Conservation (phyloP, 352 stramenopile genomes). For the Peronospora destructor region DNA sequence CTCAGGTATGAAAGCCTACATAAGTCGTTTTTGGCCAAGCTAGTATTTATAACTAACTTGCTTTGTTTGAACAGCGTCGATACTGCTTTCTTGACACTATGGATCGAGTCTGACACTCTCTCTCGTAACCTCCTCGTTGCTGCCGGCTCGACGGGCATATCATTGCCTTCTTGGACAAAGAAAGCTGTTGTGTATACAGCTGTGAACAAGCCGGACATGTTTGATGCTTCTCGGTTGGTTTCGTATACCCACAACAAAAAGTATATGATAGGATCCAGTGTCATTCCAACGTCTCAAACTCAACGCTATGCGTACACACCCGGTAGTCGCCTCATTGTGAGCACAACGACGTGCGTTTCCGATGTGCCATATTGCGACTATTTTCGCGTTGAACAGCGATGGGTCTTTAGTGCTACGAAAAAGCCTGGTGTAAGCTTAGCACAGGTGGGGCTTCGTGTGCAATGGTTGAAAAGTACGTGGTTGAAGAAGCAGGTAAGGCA, state of each 20-base stretch:
- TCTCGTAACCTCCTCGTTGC: slow-evolving; percentile 36
- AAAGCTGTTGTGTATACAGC: slow-evolving; percentile 43
- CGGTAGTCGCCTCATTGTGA: slow-evolving; percentile 50
- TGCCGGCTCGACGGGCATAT: slow-evolving; percentile 53
- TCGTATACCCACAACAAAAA: slow-evolving; percentile 84
- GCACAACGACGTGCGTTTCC: slow-evolving; percentile 61
- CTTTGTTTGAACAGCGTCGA: slow-evolving; percentile 39
- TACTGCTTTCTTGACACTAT: slow-evolving; percentile 51
- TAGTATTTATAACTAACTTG: slow-evolving; percentile 1
- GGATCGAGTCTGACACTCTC: slow-evolving; percentile 55
- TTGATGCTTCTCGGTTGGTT: slow-evolving; percentile 50
- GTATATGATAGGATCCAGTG: slow-evolving; percentile 78
- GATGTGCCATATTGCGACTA: slow-evolving; percentile 84
- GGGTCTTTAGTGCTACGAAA: slow-evolving; percentile 65
- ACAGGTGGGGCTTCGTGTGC: slow-evolving; percentile 63
- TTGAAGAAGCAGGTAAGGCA: slow-evolving; percentile 74
- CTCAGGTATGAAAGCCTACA: slow-evolving; percentile 49
- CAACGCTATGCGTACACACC: slow-evolving; percentile 57
- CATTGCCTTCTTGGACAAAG: slow-evolving; percentile 45
- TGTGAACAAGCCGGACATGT: slow-evolving; percentile 48
- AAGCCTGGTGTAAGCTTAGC: slow-evolving; percentile 33
- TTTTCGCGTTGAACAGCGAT: slow-evolving; percentile 80
- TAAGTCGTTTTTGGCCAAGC: not conserved
- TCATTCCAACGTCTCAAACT: slow-evolving; percentile 66
- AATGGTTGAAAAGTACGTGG: slow-evolving; percentile 82